Evolutionary conservation across 345 rosid genomes (phyloP).

Genomic region (Bretschneidera sinensis): DNA sequence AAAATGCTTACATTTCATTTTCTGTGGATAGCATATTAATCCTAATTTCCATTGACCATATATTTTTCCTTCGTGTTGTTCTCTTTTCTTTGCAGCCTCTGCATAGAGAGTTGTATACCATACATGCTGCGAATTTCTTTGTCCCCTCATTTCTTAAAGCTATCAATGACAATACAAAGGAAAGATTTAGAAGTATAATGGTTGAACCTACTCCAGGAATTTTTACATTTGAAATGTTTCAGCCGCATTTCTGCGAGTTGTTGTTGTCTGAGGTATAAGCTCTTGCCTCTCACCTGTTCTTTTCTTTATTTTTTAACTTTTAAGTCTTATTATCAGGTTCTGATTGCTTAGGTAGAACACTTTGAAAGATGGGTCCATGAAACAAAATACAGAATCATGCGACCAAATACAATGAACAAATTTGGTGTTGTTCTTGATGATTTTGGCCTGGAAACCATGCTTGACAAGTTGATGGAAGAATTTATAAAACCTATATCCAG

Average conservation of each 20-base stretch:
- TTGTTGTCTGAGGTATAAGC: slow-evolving; percentile 65
- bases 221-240: slow-evolving; percentile 77
- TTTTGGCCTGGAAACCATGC: slow-evolving; percentile 89
- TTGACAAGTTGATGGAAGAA: slow-evolving; percentile 72
- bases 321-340: slow-evolving; percentile 37
- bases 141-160: slow-evolving; percentile 76
- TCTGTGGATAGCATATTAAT: background rate
- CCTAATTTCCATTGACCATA: too few species aligned
- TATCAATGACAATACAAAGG: slow-evolving; percentile 47
- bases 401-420: slow-evolving; percentile 94
- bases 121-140: slow-evolving; percentile 56
- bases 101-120: slow-evolving; percentile 56
- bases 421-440: slow-evolving; percentile 94
- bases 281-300: background rate
- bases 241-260: slow-evolving; percentile 62
- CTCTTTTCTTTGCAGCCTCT: slow-evolving; percentile 52
- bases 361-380: slow-evolving; percentile 83
- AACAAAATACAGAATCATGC: slow-evolving; percentile 68
- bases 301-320: too few species aligned
- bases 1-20: background rate
- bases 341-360: slow-evolving; percentile 72
- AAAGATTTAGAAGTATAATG: slow-evolving; percentile 59
- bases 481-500: slow-evolving; percentile 71
- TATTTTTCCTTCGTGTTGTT: slow-evolving; percentile 6
- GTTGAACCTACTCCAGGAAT: slow-evolving; percentile 60